A percentile compares a stretch with the other conserved stretches of the same genome.
phyloP scores from a whole-genome alignment of 306 rosid genomes.

The Castanea sativa region DNA sequence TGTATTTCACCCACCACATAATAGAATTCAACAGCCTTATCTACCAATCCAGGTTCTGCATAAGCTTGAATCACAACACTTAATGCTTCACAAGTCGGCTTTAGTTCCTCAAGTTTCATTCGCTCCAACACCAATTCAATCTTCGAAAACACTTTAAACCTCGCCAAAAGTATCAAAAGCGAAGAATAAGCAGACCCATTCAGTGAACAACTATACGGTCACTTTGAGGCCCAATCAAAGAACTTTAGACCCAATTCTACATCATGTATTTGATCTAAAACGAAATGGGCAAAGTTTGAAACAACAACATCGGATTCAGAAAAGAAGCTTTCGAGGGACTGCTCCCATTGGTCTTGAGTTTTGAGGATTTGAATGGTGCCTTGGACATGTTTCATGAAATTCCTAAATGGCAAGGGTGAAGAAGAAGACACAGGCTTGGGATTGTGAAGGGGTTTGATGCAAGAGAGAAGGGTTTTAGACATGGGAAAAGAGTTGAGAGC shows the following conservation, averaged over 20 bases:
- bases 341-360: constrained; percentile 46
- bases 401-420: constrained; percentile 15
- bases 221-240: constrained; percentile 61
- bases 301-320: constrained; percentile 43
- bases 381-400: constrained; percentile 37
- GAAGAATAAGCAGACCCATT: constrained; percentile 58
- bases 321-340: constrained; percentile 52
- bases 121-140: constrained; percentile 41
- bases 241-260: constrained; percentile 64
- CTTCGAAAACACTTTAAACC: constrained; percentile 54
- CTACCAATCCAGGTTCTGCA: constrained; percentile 49
- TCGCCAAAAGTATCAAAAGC: constrained; percentile 60
- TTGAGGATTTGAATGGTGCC: constrained; percentile 57
- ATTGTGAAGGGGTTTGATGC: constrained; percentile 52
- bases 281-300: constrained; percentile 69
- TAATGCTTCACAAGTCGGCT: constrained; percentile 53
- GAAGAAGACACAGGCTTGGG: constrained; percentile 25
- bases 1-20: constrained; percentile 30
- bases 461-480: constrained; percentile 69
- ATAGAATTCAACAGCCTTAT: constrained; percentile 53
- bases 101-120: constrained; percentile 40
- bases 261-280: constrained; percentile 55
- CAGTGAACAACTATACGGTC: constrained; percentile 42
- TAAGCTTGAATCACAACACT: constrained; percentile 43
- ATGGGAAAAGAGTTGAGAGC: constrained; percentile 18